A percentile compares a stretch with the other conserved stretches of the same genome.
Evolutionary conservation across 2,329 filamentous ascomycete species (phyloP).

Genomic region (Phyllachora maydis): DNA sequence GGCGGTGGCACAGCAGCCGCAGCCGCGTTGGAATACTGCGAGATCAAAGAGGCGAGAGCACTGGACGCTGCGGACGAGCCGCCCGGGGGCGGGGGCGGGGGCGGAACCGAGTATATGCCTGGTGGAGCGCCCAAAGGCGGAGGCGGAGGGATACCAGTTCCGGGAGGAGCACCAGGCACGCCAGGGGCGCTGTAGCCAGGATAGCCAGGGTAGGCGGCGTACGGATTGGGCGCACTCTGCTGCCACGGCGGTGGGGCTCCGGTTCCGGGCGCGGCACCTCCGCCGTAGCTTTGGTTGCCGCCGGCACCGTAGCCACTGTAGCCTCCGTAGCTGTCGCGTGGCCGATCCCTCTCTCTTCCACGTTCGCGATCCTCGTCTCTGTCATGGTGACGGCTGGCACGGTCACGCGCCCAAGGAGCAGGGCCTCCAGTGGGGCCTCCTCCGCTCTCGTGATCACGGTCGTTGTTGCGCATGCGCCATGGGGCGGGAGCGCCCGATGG

Average conservation of each 20-base stretch:
- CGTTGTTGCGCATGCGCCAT: slow-evolving; percentile 42
- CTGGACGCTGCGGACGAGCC: slow-evolving; percentile 31
- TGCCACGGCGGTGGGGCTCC: slow-evolving; percentile 38
- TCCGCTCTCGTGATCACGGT: slow-evolving; percentile 21
- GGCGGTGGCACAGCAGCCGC: no score
- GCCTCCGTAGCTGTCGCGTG: slow-evolving; percentile 13
- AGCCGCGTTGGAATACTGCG: slow-evolving; percentile 30
- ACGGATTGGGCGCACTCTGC: slow-evolving; percentile 26
- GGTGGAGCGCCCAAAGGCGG: slow-evolving; percentile 9
- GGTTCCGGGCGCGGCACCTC: slow-evolving; percentile 12
- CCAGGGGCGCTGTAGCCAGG: slow-evolving; percentile 26
- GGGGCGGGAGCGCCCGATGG: slow-evolving; percentile 70
- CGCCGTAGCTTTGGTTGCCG: slow-evolving; percentile 3
- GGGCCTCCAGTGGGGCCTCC: slow-evolving; percentile 21
- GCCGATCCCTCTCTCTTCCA: slow-evolving; percentile 17
- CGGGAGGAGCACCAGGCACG: slow-evolving; percentile 32
- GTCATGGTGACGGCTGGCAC: slow-evolving; percentile 21
- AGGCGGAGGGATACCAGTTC: slow-evolving; percentile 20
- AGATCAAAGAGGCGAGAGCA: slow-evolving; percentile 43
- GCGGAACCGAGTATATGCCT: no score
- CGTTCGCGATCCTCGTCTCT: slow-evolving; percentile 21
- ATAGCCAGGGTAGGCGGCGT: slow-evolving; percentile 35
- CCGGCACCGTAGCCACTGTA: slow-evolving; percentile 4
- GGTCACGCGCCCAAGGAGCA: slow-evolving; percentile 43
- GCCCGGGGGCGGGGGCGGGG: no score